Base-by-base conservation (phyloP, 2,329 filamentous ascomycete species). In the Diaporthe ilicicola region DNA sequence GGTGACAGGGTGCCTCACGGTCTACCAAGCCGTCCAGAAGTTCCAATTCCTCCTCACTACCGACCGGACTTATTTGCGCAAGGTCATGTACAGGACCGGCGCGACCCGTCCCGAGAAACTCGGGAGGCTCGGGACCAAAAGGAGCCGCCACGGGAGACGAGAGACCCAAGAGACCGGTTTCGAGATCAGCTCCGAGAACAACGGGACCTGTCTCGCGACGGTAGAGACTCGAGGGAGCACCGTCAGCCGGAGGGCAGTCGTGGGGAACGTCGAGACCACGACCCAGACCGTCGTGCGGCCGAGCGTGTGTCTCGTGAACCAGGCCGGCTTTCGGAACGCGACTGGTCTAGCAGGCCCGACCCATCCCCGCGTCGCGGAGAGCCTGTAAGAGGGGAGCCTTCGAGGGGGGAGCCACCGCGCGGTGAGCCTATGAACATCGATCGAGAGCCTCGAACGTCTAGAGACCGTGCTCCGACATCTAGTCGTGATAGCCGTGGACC, bases 11-110 rank as follows among this genome's bases (percentile, higher is more conserved):
- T 66, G 34, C 72, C 72, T 19, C 72, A 73, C 34, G 67, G 72
- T 19, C 80, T 92, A 8, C 90, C 90, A 1, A 89, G 81, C 67
- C 84, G 89, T 68, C 89, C 89, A 19, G 88, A 91, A 73, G 84
- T 89, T 13, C 88, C 87, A 9, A 84, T 88, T 55, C 84, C 85
- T 0, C 82, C 83, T 2, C 84, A 85, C 72, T 84, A 83, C 67
- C 80, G 80, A 12, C 81, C 84, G 29, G 85, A 86, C 64, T 82
- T 86, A 42, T 86, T 83, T 71, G 78, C 77, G 13, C 84, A 83
- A 69, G 78, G 81, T 22, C 82, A 83, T 19, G 74, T 77, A 73
- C 62, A 73, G 29, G 68, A 74, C n/a, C 79, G 69, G 24, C 75
- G 69, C 73, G 79, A 67, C 77, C 79, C 42, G 2, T 37, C 71